Base-by-base conservation (phyloP, 2,329 filamentous ascomycete genomes). In the Lachnellula subtilissima region DNA sequence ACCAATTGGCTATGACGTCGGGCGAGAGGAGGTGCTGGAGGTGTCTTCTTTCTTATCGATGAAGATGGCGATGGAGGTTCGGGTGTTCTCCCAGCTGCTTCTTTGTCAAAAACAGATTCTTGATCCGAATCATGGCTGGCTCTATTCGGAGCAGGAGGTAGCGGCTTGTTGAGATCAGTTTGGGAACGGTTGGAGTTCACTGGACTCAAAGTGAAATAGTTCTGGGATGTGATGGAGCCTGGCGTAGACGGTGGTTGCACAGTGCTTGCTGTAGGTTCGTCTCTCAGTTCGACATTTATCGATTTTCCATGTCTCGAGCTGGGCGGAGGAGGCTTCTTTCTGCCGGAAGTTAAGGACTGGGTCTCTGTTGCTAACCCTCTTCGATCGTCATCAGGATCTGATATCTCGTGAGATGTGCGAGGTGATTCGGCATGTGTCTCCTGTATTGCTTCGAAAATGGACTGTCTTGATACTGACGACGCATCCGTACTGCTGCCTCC, bases 281-380 rank as follows among this genome's bases (percentile, higher is more conserved):
- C 69, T 52, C 72, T 73, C 57, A 75, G 62, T 65, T 79, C 73
- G 45, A 75, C 70, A 61, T 78, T 83, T 61, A 93, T 87, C 17
- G 86, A 78, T 71, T 87, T 92, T 4, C 90, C 90, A 72, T 92
- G 88, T 53, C 88, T 83, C 51, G 87, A 91, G 67, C 81, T 90
- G 11, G 88, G 88, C 6, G 87, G 87, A 5, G 89, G 88, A 14
- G 87, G 87, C 60, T 82, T 83, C 71, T 83, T 85, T 67, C 86
- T 88, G 61, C 78, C 74, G 42, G 74, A 69, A 51, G 68, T 66
- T 35, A 69, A 67, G 37, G 62, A 62, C 35, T 59, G 36, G 15
- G 53, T 47, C 15, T 59, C 59, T 43, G 55, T 51, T 8, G 68
- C 61, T 46, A 76, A 65, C 48, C 71, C 68, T 57, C 65, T 73